Evolutionary conservation across 2,329 filamentous ascomycete genomes (phyloP), one percentile per base, ranked within the genome.

Genomic region (Talaromyces sp.): DNA sequence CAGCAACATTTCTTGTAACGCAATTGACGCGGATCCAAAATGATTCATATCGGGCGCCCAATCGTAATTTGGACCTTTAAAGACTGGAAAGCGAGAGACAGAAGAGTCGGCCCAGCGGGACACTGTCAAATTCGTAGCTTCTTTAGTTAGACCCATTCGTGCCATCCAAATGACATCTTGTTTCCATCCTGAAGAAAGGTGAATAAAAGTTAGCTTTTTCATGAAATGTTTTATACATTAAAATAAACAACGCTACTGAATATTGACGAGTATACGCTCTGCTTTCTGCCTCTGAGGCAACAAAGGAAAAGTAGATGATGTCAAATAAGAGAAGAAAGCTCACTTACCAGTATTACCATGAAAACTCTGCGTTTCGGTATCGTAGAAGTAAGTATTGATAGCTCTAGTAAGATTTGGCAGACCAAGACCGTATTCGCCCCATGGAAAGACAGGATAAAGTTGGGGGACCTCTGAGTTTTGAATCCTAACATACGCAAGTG

Each of bases 401-500:
- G 57, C 57, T 11, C n/a, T 27, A n/a, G 35, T 61, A 15, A 61
- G 17, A 47, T 61, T 47, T 3, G 57, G 57, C 19, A 45, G 37
- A 17, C 57, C 57, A n/a, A 61, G 57, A 19, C 57, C 57, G 22
- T 61, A 61, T 47, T 61, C 57, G 15, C 57, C 57, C 57, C 57
- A 61, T 47, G 57, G 49, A 33, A 52, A 52, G 13, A 52, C 49
- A 3, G 49, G 15, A 52, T 52, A 52, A 15, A 52, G 49, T 19
- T 17, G 15, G 4, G 49, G 15, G 19, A 19, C 6, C 49, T 61
- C 57, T 6, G 15, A 27, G n/a, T 61, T 61, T 47, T 61, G 15
- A 6, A 22, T 61, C 11, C 17, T 27, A n/a, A 33, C 17, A n/a
- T 61, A 61, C 4, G 17, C 25, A 10, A 61, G n/a, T 11, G 57